Evolutionary conservation across 2,329 filamentous ascomycete species (phyloP).

Genomic region (Epichloe uncinata): DNA sequence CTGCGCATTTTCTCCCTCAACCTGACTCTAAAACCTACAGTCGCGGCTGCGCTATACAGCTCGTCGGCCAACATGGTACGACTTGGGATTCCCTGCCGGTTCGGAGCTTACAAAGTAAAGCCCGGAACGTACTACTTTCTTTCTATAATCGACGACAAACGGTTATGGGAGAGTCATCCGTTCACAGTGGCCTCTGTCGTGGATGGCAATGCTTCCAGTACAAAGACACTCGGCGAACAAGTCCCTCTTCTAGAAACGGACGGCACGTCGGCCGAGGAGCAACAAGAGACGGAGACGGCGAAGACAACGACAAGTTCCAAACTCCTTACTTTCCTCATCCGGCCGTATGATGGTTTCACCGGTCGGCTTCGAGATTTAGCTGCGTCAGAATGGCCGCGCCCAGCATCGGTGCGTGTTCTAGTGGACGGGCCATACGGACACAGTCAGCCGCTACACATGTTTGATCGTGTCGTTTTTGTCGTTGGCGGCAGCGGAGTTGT

Average conservation of each 20-base stretch:
- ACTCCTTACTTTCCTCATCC: slow-evolving; percentile 29
- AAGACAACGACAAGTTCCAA: neutral
- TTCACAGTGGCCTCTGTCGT: slow-evolving; percentile 29
- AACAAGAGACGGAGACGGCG: neutral
- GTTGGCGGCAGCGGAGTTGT: slow-evolving; percentile 33
- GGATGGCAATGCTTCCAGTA: slow-evolving; percentile 5
- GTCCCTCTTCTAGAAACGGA: slow-evolving; percentile 18
- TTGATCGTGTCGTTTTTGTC: slow-evolving; percentile 28
- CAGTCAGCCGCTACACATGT: slow-evolving; percentile 23
- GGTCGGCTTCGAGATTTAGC: slow-evolving; percentile 21
- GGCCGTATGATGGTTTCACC: slow-evolving; percentile 33
- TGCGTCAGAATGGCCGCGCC: slow-evolving; percentile 11
- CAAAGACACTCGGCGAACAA: slow-evolving; percentile 16
- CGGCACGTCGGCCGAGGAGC: slow-evolving; percentile 2
- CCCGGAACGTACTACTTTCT: slow-evolving; percentile 34
- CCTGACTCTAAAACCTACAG: slow-evolving; percentile 22
- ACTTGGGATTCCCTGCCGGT: slow-evolving; percentile 23
- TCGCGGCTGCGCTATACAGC: slow-evolving; percentile 22
- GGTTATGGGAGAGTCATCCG: slow-evolving; percentile 36
- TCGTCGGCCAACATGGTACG: slow-evolving; percentile 27
- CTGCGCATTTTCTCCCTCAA: slow-evolving; percentile 29
- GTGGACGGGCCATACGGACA: slow-evolving; percentile 34
- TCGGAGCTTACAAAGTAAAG: slow-evolving; percentile 19
- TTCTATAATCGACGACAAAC: slow-evolving; percentile 24
- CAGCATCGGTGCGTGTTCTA: slow-evolving; percentile 20